Percentiles rank a stretch among this genome's conserved stretches.
phyloP scores from a whole-genome alignment of 208 protist species.

The Trypanosoma vivax region DNA sequence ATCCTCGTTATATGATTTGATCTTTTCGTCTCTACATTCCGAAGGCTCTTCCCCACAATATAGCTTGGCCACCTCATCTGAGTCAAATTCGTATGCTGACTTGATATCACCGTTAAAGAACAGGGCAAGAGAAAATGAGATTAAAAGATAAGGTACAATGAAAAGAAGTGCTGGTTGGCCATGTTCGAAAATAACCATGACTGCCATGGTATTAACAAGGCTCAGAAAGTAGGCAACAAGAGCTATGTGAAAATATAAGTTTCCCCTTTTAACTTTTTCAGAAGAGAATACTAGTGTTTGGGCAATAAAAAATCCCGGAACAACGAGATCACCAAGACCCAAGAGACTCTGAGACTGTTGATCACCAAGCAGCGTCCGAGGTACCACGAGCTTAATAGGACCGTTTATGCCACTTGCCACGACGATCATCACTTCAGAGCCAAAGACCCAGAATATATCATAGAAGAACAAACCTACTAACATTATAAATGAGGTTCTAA shows the following conservation, averaged over 20 bases:
- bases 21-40: too few relatives aligned
- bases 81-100: constrained; percentile 22
- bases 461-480: constrained; percentile 94
- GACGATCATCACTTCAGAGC: constrained; percentile 94
- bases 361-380: constrained; percentile 75
- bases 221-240: constrained; percentile 88
- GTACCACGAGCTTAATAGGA: constrained; percentile 94
- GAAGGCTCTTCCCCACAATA: too few relatives aligned
- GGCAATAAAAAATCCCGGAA: constrained; percentile 94
- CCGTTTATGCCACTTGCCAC: constrained; percentile 93
- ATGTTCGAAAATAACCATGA: constrained; percentile 93
- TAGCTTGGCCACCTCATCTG: constrained; percentile 9
- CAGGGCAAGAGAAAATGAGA: constrained; percentile 43
- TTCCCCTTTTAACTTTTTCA: constrained; percentile 46
- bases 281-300: constrained; percentile 91
- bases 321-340: constrained; percentile 95
- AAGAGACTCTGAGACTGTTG: constrained; percentile 84
- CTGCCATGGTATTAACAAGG: constrained; percentile 89
- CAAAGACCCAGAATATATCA: constrained; percentile 98
- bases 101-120: constrained; percentile 59
- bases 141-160: constrained; percentile 86
- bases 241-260: constrained; percentile 82
- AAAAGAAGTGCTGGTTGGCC: constrained; percentile 92
- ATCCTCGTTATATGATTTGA: too few relatives aligned
- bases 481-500: constrained; percentile 67